Conservation (phyloP, 176 grass and related monocot species). For the Oryza officinalis region DNA sequence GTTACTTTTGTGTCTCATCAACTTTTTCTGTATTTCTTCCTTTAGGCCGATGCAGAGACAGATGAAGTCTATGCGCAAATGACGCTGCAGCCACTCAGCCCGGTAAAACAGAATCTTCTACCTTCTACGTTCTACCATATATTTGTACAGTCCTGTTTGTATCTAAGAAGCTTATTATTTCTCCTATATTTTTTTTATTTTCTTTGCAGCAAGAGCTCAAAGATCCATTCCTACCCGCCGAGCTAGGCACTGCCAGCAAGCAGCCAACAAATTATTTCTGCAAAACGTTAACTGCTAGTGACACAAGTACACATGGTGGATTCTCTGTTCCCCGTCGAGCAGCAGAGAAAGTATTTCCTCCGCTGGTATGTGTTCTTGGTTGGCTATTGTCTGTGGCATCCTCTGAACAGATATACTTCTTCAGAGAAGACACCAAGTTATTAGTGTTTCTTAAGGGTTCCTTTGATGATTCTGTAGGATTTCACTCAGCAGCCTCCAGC, state of each 20-base stretch:
- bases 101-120: slow-evolving; percentile 50
- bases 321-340: slow-evolving; percentile 97
- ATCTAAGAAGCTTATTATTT: slow-evolving; percentile 10
- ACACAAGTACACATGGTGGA: slow-evolving; percentile 99
- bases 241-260: slow-evolving; percentile 73
- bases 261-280: slow-evolving; percentile 98
- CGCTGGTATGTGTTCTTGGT: slow-evolving; percentile 57
- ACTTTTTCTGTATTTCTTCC: slow-evolving; percentile 26
- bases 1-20: slow-evolving; percentile 20
- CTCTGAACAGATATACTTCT: background rate
- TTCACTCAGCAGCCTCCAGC: slow-evolving; percentile 92
- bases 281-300: slow-evolving; percentile 97
- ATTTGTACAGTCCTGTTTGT: slow-evolving; percentile 3
- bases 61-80: slow-evolving; percentile 97
- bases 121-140: slow-evolving; percentile 26
- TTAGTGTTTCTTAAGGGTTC: slow-evolving; percentile 38
- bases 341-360: slow-evolving; percentile 97
- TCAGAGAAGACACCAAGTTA: slow-evolving; percentile 12
- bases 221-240: slow-evolving; percentile 79
- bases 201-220: slow-evolving; percentile 82
- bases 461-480: slow-evolving; percentile 64
- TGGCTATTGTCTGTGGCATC: background rate
- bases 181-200: background rate
- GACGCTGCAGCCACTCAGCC: slow-evolving; percentile 88
- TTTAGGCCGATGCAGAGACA: slow-evolving; percentile 90